phyloP scores from a whole-genome alignment of 2,329 filamentous ascomycete genomes.

The Pseudocercospora vitis region DNA sequence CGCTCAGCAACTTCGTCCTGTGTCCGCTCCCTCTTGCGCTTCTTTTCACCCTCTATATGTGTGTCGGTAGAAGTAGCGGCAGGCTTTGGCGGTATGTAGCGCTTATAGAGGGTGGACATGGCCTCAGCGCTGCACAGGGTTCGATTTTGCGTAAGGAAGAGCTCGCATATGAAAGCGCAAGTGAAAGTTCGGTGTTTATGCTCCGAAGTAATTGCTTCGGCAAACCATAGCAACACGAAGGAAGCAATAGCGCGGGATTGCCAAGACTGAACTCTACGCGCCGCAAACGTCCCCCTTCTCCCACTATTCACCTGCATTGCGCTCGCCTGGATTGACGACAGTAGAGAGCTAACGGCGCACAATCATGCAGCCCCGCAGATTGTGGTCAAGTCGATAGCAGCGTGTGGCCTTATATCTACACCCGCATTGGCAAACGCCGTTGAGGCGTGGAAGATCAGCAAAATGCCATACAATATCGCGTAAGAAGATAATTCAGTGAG shows the following conservation, averaged over 20 bases:
- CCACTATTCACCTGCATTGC: background rate
- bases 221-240: too few species aligned
- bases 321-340: too few species aligned
- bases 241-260: background rate
- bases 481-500: constrained; percentile 40
- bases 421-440: background rate
- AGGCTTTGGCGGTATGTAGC: constrained; percentile 46
- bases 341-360: too few species aligned
- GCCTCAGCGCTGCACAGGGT: background rate
- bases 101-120: constrained; percentile 48
- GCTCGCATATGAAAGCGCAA: background rate
- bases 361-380: constrained; percentile 2
- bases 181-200: too few species aligned
- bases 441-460: constrained; percentile 10
- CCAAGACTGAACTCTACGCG: background rate
- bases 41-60: constrained; percentile 22
- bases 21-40: constrained; percentile 36
- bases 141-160: background rate
- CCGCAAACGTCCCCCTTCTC: background rate
- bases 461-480: constrained; percentile 71
- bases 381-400: constrained; percentile 15
- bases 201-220: too few species aligned
- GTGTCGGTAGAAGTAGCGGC: background rate
- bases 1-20: constrained; percentile 34
- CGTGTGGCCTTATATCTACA: background rate